phyloP scores from a whole-genome alignment of 805 yeast species.

The Yarrowia keelungensis region DNA sequence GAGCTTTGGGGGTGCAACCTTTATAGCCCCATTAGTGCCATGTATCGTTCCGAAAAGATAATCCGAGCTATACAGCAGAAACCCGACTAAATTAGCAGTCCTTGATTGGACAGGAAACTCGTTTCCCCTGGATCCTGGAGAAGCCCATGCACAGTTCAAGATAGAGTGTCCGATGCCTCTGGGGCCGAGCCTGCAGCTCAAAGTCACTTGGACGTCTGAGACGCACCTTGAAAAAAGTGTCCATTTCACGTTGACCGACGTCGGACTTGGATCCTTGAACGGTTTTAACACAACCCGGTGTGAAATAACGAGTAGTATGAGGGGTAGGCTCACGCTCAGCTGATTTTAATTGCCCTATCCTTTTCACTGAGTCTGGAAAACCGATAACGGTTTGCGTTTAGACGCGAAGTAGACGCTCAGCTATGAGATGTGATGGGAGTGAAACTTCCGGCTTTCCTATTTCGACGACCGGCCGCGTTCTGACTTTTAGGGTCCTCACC shows the following conservation, averaged over 20 bases:
- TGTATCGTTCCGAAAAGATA: no score
- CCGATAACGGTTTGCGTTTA: background rate
- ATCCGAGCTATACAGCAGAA: background rate
- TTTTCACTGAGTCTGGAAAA: no score
- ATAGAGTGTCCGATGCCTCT: conserved; percentile 2
- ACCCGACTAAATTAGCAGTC: background rate
- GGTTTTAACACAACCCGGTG: no score
- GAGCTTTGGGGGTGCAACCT: background rate
- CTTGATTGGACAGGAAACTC: background rate
- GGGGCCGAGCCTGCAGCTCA: conserved; percentile 10
- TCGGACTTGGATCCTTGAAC: background rate
- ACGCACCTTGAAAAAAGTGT: background rate
- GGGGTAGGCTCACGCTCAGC: no score
- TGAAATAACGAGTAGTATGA: no score
- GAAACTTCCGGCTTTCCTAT: conserved; percentile 11
- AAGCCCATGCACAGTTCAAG: conserved; percentile 1
- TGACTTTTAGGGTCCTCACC: background rate
- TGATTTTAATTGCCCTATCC: no score
- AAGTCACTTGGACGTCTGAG: conserved; percentile 5
- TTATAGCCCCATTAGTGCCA: no score
- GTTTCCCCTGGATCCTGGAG: conserved; percentile 18
- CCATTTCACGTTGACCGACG: background rate
- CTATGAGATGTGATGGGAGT: background rate
- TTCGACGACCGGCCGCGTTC: background rate
- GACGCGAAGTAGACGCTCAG: background rate